A percentile compares a stretch with the other conserved stretches of the same genome.
Evolutionary conservation across 179 eudicot genomes (phyloP).

Genomic region (Gypsophila paniculata): DNA sequence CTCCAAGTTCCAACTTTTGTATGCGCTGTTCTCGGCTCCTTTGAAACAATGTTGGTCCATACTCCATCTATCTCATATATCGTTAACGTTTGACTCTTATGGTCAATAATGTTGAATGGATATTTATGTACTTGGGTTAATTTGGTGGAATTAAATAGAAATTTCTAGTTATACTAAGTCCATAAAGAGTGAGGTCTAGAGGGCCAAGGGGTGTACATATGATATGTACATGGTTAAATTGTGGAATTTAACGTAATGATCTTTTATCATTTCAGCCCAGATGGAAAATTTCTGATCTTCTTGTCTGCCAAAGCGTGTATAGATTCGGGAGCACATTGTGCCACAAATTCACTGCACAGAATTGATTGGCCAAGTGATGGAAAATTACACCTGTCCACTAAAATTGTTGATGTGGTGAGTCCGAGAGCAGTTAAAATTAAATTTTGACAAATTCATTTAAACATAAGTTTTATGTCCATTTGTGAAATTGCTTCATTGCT

Average conservation of each 20-base stretch:
- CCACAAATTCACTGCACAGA: constrained; percentile 81
- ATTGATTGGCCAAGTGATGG: constrained; percentile 77
- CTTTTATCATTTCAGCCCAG: constrained; percentile 54
- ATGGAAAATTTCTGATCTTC: constrained; percentile 74
- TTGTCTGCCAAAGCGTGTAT: constrained; percentile 77
- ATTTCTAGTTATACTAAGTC: neutral
- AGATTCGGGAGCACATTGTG: constrained; percentile 79
- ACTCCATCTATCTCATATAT: neutral
- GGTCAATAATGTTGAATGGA: no score
- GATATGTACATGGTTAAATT: neutral
- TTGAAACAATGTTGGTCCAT: neutral
- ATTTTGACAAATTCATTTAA: neutral
- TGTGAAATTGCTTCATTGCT: neutral
- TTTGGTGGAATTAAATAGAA: neutral
- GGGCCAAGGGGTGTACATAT: neutral
- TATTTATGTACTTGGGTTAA: no score
- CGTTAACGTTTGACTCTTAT: no score
- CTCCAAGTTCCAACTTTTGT: neutral
- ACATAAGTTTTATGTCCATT: neutral
- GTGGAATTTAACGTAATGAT: constrained; percentile 1
- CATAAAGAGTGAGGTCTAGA: neutral
- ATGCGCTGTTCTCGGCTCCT: neutral
- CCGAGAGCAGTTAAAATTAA: no score
- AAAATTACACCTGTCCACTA: constrained; percentile 32
- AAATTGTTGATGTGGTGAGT: constrained; percentile 75